Base-by-base conservation (phyloP, 169 alveolate species). In the Babesia divergens region DNA sequence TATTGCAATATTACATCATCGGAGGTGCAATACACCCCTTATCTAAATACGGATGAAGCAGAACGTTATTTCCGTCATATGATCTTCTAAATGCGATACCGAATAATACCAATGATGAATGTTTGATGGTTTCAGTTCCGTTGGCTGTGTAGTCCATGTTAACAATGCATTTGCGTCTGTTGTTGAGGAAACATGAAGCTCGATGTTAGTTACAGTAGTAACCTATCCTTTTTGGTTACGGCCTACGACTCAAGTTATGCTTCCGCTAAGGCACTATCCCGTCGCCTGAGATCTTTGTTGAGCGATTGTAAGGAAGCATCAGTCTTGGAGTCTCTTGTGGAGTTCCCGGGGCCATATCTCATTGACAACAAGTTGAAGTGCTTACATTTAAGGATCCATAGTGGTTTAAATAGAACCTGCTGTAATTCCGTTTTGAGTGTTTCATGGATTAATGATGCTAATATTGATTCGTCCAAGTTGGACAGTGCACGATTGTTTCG, bases 231-330 rank as follows among this genome's bases (percentile, higher is more conserved):
- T 29, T 32, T 62, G 52, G 56, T 32, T 14, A 46, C 72, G 16
- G 52, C 60, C 26, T 62, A 62, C 59, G 18, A 31, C 28, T 14
- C 22, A n/a, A 62, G 31, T 9, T 46, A 35, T 20, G 14, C 59
- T 0, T 43, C 59, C 34, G 58, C 72, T 9, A 62, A 62, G 59
- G 42, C 59, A 20, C 31, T 62, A 11, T 42, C 60, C 7, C 16
- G 52, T 0, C 72, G 72, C 59, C 31, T 62, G 22, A 4, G 59
- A 13, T 46, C 26, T 26, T 7, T 43, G 24, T 20, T 62, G 46
- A 62, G 40, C 14, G 31, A 29, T 16, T 62, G 52, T 18, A 62
- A 62, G 37, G 72, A 62, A 2, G 56, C 72, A 7, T 44, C 56
- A 16, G 72, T 16, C 24, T 22, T 62, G 31, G 40, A 34, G 51